These are phyloP conservation scores for Torulaspora microellipsoides DNA, from an alignment of 805 yeast genomes.

Conservation along the genomic window DNA sequence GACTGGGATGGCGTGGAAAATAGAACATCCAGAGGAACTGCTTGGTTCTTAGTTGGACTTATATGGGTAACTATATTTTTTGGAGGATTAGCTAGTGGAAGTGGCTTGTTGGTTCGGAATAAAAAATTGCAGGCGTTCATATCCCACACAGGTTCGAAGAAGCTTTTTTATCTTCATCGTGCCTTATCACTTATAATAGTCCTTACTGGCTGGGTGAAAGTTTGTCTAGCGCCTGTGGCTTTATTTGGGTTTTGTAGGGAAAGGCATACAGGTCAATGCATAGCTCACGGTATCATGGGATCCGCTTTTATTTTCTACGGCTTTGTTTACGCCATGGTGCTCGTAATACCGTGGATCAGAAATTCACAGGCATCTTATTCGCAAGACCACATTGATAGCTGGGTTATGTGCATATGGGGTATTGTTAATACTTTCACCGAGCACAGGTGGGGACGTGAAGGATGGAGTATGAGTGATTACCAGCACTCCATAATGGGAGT, in stretches of 20 bases:
- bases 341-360: constrained; percentile 73
- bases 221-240: constrained; percentile 77
- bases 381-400: constrained; percentile 82
- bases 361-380: constrained; percentile 47
- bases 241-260: constrained; percentile 84
- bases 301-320: constrained; percentile 81
- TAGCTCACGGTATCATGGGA: constrained; percentile 98
- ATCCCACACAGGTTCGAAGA: constrained; percentile 37
- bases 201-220: constrained; percentile 71
- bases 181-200: constrained; percentile 43
- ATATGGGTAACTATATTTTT: constrained; percentile 43
- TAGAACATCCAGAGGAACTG: constrained; percentile 60
- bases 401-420: constrained; percentile 84
- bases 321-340: constrained; percentile 57
- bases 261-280: constrained; percentile 84
- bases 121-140: constrained; percentile 35
- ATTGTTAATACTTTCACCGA: constrained; percentile 93
- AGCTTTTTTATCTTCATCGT: constrained; percentile 38
- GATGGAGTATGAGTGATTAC: constrained; percentile 89
- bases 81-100: constrained; percentile 54
- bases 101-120: constrained; percentile 39
- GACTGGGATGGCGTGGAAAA: constrained; percentile 65
- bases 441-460: constrained; percentile 88
- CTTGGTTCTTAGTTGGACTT: constrained; percentile 52
- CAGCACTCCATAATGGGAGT: constrained; percentile 97